Base-by-base conservation (phyloP, 1,284 basidiomycete genomes). In the Inonotus hispidus region DNA sequence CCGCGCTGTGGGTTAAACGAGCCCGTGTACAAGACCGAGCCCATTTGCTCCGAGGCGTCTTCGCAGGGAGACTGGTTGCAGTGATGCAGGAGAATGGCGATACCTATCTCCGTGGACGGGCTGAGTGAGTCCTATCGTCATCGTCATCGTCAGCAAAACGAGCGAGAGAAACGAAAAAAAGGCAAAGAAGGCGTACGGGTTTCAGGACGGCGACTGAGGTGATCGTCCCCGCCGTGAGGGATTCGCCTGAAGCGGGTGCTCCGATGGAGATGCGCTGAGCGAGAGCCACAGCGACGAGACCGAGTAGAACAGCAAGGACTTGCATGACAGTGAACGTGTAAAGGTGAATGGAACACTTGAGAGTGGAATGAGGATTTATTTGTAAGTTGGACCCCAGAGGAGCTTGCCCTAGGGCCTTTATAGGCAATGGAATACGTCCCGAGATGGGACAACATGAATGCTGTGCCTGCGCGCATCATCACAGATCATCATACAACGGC, bases 11-110 rank as follows among this genome's bases (percentile, higher is more conserved):
- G 81, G 14, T 71, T 62, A 68, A 73, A 84, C 0, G 67, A 59
- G 7, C 82, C 81, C 14, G 69, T 69, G 69, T 82, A 83, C 19
- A 82, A 70, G 60, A 80, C 63, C 11, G 57, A 64, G 1, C 80
- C 81, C n/a, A 84, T 66, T 2, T 66, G 66, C 13, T 77, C 65
- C 7, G 65, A 65, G 2, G 71, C 67, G 57, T 75, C 62, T 16
- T 66, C 64, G 62, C 75, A 77, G 1, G 71, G 63, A 38, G 65
- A 68, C 19, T 49, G 68, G 60, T 25, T 21, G 64, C 80, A 82
- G 14, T 70, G 66, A 49, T 68, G 65, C 21, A 76, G 50, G 1
- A 67, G 75, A 61, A 83, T 77, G 19, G 74, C 77, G 53, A 83
- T 62, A 10, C 73, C 73, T 16, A 83, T 72, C 54, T 82, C 80